phyloP scores from a whole-genome alignment of 768 basidiomycete genomes.

The Suillus lakei region DNA sequence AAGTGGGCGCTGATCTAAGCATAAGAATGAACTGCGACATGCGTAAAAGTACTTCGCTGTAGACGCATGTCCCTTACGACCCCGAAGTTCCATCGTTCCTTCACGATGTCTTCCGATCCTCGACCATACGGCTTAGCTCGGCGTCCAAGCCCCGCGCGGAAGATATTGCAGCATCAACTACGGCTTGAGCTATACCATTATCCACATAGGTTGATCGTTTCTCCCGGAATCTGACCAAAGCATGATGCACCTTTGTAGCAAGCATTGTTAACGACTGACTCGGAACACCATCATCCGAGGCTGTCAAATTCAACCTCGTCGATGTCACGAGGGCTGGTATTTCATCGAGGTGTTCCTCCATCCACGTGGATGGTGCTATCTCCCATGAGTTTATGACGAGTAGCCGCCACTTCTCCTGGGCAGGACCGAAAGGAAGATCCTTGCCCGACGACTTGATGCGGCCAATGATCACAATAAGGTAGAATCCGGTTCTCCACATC shows the following conservation, averaged over 20 bases:
- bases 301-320: neutral
- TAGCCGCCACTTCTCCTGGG: neutral
- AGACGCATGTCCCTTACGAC: too few species aligned
- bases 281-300: too few species aligned
- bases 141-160: neutral
- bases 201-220: too few species aligned
- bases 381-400: too few species aligned
- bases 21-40: too few species aligned
- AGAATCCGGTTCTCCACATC: neutral
- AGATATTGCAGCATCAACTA: neutral
- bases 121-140: neutral
- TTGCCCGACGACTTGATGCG: neutral
- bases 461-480: neutral
- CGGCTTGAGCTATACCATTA: too few species aligned
- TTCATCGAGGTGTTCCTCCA: too few species aligned
- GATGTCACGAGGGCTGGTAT: neutral
- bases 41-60: too few species aligned
- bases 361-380: too few species aligned
- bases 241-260: neutral
- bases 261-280: neutral
- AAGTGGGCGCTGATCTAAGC: too few species aligned
- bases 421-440: neutral
- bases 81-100: neutral
- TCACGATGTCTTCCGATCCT: neutral
- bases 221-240: too few species aligned